Evolutionary conservation across 2,329 filamentous ascomycete genomes (phyloP).

Genomic region (Pseudocercospora cruenta): DNA sequence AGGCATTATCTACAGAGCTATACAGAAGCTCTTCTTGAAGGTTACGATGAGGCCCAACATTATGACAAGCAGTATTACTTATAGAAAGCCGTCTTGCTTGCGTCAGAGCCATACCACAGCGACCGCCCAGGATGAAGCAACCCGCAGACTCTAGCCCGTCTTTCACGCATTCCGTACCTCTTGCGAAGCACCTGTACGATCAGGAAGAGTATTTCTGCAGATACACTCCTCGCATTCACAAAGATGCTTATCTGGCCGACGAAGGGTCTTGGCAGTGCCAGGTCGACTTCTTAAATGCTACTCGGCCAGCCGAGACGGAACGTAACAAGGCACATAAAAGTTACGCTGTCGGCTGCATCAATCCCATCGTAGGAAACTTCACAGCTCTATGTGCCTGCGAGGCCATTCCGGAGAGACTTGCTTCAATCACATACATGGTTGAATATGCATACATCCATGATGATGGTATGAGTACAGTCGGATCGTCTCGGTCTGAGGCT

Average conservation of each 20-base stretch:
- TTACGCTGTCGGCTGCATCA: conserved; percentile 13
- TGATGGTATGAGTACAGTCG: conserved; percentile 1
- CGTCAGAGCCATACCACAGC: not conserved
- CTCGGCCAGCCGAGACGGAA: not conserved
- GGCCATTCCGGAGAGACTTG: conserved; percentile 8
- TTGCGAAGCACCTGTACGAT: conserved; percentile 3
- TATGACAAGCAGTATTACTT: not conserved
- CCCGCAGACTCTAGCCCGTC: not conserved
- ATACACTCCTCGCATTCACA: conserved; percentile 2
- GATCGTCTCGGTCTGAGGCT: not conserved
- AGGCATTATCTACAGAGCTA: too few species aligned
- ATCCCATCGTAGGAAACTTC: conserved; percentile 10
- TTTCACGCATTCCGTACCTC: not conserved
- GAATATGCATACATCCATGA: conserved; percentile 15
- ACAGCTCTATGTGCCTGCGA: conserved; percentile 12
- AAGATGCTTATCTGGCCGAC: conserved; percentile 8
- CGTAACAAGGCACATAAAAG: conserved; percentile 13
- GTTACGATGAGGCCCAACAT: too few species aligned
- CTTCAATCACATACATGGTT: conserved; percentile 12
- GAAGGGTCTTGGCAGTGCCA: conserved; percentile 12
- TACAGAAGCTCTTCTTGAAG: too few species aligned
- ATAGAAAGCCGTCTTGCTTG: not conserved
- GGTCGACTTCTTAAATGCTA: conserved; percentile 5
- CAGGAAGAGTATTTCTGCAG: conserved; percentile 7
- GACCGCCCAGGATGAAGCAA: not conserved